Conservation (phyloP, 163 green algal genomes). For the Volvox carteri region DNA sequence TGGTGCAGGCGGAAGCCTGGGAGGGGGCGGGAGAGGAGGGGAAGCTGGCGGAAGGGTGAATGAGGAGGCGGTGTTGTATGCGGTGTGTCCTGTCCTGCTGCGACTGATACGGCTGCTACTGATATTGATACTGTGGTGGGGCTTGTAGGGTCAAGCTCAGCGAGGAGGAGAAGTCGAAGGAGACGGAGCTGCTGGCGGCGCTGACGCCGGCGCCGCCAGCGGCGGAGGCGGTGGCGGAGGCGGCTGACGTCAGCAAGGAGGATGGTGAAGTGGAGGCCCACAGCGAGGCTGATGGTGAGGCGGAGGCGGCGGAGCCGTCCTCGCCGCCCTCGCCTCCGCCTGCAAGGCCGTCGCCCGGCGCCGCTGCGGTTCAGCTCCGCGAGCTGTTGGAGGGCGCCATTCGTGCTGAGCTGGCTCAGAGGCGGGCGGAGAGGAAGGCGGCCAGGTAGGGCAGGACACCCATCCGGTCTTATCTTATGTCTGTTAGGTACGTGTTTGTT, state of each 20-base stretch:
- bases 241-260: background rate
- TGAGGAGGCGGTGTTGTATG: too few species aligned
- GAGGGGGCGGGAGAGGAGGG: background rate
- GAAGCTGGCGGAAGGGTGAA: background rate
- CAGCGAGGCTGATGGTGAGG: background rate
- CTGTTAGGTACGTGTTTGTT: too few species aligned
- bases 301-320: background rate
- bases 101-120: background rate
- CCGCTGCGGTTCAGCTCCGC: background rate
- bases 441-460: constrained; percentile 6
- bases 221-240: background rate
- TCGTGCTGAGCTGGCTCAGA: constrained; percentile 14
- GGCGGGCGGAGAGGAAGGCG: constrained; percentile 12
- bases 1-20: too few species aligned
- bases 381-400: constrained; percentile 25
- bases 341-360: background rate
- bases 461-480: too few species aligned
- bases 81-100: background rate
- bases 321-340: too few species aligned
- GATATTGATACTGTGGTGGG: too few species aligned
- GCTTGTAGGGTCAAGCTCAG: constrained; percentile 35
- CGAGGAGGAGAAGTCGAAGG: background rate
- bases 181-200: constrained; percentile 27
- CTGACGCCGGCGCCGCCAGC: constrained; percentile 20
- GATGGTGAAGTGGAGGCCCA: background rate